phyloP scores from a whole-genome alignment of 768 basidiomycete genomes.

The Gyrodon lividus region DNA sequence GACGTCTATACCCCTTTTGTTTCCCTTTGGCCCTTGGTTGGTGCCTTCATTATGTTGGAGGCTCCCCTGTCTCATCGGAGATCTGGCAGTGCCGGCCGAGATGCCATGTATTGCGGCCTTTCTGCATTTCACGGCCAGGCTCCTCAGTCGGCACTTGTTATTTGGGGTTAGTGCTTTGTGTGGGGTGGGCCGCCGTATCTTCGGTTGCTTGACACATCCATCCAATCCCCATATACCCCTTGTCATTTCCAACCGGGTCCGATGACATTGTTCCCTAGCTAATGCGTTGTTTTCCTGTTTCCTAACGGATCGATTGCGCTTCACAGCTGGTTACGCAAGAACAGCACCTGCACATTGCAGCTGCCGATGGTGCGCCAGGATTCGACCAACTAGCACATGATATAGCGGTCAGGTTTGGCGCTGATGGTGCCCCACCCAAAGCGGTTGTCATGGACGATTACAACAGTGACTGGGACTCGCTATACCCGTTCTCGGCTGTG shows the following conservation, averaged over 20 bases:
- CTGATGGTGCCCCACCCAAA: slow-evolving; percentile 36
- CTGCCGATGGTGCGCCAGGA: slow-evolving; percentile 81
- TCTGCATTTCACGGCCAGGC: neutral
- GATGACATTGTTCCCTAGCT: no score
- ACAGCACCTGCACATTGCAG: slow-evolving; percentile 76
- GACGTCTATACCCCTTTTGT: neutral
- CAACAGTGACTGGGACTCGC: slow-evolving; percentile 85
- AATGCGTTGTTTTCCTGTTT: slow-evolving; percentile 2
- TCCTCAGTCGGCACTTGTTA: no score
- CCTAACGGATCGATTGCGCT: neutral
- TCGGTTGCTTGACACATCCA: neutral
- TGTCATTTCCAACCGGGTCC: no score
- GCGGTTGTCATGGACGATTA: slow-evolving; percentile 67
- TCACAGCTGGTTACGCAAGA: slow-evolving; percentile 66
- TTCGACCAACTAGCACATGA: slow-evolving; percentile 59
- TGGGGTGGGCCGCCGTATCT: no score
- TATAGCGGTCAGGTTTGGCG: slow-evolving; percentile 63
- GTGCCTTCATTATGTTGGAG: neutral
- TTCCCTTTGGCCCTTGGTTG: neutral
- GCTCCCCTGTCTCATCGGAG: neutral
- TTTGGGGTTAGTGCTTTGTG: no score
- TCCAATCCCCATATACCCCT: neutral
- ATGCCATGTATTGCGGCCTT: no score
- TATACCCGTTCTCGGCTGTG: slow-evolving; percentile 81
- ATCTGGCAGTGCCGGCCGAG: neutral